Conservation (phyloP, 2,329 filamentous ascomycete species). For the Calonectria leucothoes region DNA sequence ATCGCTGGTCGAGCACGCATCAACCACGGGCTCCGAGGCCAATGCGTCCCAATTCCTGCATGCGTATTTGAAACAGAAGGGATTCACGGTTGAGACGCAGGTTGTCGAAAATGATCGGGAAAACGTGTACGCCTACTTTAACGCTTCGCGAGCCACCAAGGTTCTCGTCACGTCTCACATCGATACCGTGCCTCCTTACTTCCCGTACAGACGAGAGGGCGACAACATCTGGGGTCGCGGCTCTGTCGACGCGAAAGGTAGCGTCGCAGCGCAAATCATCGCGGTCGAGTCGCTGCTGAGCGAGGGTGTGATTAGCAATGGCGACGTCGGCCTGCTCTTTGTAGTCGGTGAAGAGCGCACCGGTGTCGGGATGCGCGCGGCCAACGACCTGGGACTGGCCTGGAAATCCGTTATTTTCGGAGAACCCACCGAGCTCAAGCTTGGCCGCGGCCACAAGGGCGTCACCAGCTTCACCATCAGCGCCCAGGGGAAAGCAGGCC, state of each 20-base stretch:
- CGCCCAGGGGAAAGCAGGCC: slow-evolving; percentile 77
- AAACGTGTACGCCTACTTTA: slow-evolving; percentile 77
- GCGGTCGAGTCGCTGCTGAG: slow-evolving; percentile 31
- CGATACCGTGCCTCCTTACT: slow-evolving; percentile 76
- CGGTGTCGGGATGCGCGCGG: slow-evolving; percentile 37
- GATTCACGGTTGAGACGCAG: slow-evolving; percentile 50
- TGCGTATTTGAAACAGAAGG: slow-evolving; percentile 63
- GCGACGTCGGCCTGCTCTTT: slow-evolving; percentile 36
- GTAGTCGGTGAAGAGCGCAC: slow-evolving; percentile 42
- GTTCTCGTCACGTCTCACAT: slow-evolving; percentile 79
- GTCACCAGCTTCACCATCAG: slow-evolving; percentile 56
- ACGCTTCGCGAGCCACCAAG: slow-evolving; percentile 59
- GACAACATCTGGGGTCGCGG: slow-evolving; percentile 68
- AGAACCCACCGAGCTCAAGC: slow-evolving; percentile 42
- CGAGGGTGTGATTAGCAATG: slow-evolving; percentile 27
- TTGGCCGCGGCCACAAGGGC: slow-evolving; percentile 40
- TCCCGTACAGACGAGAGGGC: slow-evolving; percentile 68
- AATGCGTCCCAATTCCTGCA: not conserved
- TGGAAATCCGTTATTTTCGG: slow-evolving; percentile 42
- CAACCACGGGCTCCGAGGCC: not conserved
- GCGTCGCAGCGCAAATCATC: slow-evolving; percentile 52
- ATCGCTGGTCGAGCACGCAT: not conserved
- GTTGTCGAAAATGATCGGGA: slow-evolving; percentile 51
- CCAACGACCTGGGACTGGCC: slow-evolving; percentile 28
- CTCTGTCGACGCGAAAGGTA: slow-evolving; percentile 73